Conservation (phyloP, 768 basidiomycete genomes). For the Tricholoma terreum region DNA sequence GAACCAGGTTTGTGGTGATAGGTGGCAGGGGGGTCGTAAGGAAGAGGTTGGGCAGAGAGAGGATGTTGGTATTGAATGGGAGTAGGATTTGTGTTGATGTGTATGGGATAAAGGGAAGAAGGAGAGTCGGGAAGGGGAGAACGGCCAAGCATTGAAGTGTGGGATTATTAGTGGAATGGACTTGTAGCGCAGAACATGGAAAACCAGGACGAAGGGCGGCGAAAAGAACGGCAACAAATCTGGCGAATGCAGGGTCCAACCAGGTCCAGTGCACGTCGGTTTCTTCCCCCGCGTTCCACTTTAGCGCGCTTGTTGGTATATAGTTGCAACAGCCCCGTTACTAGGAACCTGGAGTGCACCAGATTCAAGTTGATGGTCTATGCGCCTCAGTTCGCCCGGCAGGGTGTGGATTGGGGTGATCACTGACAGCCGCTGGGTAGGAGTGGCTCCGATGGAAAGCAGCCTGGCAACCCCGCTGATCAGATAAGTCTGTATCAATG, state of each 20-base stretch:
- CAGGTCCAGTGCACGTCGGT: slow-evolving; percentile 7
- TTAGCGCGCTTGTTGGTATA: background rate
- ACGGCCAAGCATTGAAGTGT: slow-evolving; percentile 26
- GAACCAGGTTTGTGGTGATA: slow-evolving; percentile 23
- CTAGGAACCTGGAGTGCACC: slow-evolving; percentile 23
- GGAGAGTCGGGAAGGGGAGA: slow-evolving; percentile 17
- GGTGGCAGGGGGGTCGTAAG: slow-evolving; percentile 31
- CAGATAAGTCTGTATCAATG: background rate
- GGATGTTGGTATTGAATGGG: slow-evolving; percentile 2
- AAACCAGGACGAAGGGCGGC: slow-evolving; percentile 14
- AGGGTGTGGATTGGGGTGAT: too few relatives aligned
- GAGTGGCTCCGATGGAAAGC: background rate
- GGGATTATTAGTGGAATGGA: slow-evolving; percentile 19
- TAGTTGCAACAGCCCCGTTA: slow-evolving; percentile 14
- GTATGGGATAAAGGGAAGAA: slow-evolving; percentile 13
- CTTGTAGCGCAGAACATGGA: slow-evolving; percentile 21
- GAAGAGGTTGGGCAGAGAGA: slow-evolving; percentile 11
- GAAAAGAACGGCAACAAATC: slow-evolving; percentile 24
- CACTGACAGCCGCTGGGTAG: background rate
- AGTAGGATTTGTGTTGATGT: slow-evolving; percentile 15
- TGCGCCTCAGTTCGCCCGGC: background rate
- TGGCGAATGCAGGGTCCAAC: slow-evolving; percentile 7
- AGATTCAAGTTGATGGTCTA: slow-evolving; percentile 2
- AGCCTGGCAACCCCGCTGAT: background rate
- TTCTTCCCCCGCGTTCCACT: slow-evolving; percentile 16